These are phyloP conservation scores for Trichoderma sp. DNA, from an alignment of 2,329 filamentous ascomycete species.

Conservation along the genomic window DNA sequence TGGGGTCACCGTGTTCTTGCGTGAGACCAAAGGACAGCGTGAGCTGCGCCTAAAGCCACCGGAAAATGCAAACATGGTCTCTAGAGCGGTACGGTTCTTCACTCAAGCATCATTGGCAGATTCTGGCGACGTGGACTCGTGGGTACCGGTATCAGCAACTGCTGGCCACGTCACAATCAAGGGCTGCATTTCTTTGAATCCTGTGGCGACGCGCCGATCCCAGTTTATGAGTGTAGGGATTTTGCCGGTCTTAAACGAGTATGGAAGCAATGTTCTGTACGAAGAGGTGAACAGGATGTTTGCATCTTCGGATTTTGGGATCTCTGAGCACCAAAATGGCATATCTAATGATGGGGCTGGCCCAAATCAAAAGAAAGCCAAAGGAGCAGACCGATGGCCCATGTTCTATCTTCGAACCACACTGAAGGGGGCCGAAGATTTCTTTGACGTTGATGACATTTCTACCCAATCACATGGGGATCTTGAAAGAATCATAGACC, in stretches of 20 bases:
- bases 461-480: conserved; percentile 49
- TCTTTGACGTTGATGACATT: conserved; percentile 40
- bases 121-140: conserved; percentile 54
- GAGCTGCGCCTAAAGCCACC: conserved; percentile 40
- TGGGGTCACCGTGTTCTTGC: conserved; percentile 58
- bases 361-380: conserved; percentile 49
- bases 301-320: conserved; percentile 73
- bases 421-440: conserved; percentile 33
- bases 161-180: conserved; percentile 61
- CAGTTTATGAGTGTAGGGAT: conserved; percentile 85
- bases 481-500: conserved; percentile 53
- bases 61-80: conserved; percentile 26
- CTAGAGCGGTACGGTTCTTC: conserved; percentile 53
- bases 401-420: conserved; percentile 82
- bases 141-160: conserved; percentile 71
- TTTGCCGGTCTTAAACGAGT: conserved; percentile 59
- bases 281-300: conserved; percentile 80
- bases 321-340: conserved; percentile 48
- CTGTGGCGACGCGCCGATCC: conserved; percentile 68
- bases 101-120: conserved; percentile 65
- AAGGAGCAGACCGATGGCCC: conserved; percentile 78
- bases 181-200: conserved; percentile 70
- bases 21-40: conserved; percentile 48
- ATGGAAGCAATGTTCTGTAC: conserved; percentile 67
- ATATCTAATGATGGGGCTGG: conserved; percentile 28